Evolutionary conservation across 768 basidiomycete species (phyloP), one percentile per base, ranked within the genome.

Genomic region (Collybia sordida): DNA sequence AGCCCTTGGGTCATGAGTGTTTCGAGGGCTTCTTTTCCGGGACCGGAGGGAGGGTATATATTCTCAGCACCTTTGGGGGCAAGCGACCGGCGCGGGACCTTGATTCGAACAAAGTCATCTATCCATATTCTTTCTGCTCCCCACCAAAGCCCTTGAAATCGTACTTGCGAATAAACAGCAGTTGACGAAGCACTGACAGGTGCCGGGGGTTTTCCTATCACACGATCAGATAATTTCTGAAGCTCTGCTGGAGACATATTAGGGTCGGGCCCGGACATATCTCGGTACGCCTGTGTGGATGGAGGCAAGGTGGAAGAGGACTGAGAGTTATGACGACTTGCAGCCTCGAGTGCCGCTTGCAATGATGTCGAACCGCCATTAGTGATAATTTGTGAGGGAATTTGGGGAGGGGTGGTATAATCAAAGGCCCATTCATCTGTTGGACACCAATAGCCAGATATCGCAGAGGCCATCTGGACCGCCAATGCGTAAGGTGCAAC

Each of bases 121-220:
- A 78, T 72, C 92, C 93, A 96, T 46, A 94, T 89, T 24, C 90
- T 79, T 60, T 94, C 93, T 1, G 85, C 82, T 6, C 93, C 93
- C 86, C 88, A 90, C 91, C 91, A 96, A 6, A 94, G 61, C 1
- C 90, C 90, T 60, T 92, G 88, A 61, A 82, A 91, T 36, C 82
- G 73, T 42, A 68, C 77, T 59, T 88, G 86, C 0, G 67, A 69
- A 39, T 40, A 37, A 38, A 43, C 18, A 39, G 48, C 34, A 6
- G 52, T 45, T 18, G 59, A 40, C 41, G 56, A 46, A n/a, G 22
- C 42, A 28, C 40, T 22, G 41, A 57, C 17, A 28, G 45, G 34
- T 55, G 60, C 41, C 54, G 55, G 45, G 57, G 58, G 43, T 45
- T 58, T 43, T 42, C 63, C 63, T 34, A 65, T 47, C 19, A 63